Base-by-base conservation (phyloP, 2,329 filamentous ascomycete species). In the Penicillium sp. region DNA sequence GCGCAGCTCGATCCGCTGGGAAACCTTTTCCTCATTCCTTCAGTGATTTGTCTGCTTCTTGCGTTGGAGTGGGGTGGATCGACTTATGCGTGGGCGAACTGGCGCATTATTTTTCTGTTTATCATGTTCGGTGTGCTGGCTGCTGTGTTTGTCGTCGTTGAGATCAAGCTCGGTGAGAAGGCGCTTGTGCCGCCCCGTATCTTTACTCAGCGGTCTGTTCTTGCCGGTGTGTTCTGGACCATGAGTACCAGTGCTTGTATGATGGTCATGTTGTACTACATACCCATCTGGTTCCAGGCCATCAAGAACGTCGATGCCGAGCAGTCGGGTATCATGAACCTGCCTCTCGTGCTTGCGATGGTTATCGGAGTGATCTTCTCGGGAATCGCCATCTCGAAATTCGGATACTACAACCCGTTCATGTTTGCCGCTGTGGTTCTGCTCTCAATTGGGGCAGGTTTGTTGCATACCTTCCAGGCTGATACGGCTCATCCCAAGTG, bases 211-310 rank as follows among this genome's bases (percentile, higher is more conserved):
- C 75, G 81, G 16, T 76, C 70, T 33, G 70, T 79, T 33, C 62
- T 71, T 2, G 56, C 67, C 24, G 68, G 70, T 16, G 54, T 65
- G 3, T 67, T 68, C 53, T 78, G 72, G 65, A 62, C 66, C 1
- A 66, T 75, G 52, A 73, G 78, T 42, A 71, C 74, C n/a, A 72
- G 73, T 22, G 73, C 65, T 6, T 65, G 67, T 16, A 73, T 79
- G 58, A 70, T 74, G 33, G 71, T 76, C 39, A 58, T 78, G 44
- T 62, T 77, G 16, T 78, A 75, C 54, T 78, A 74, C 56, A 55
- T 80, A 1, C 77, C 78, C 0, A 74, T 80, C 52, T 81, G 76
- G 71, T 81, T 81, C 63, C 79, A 82, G 59, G 78, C 76, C 5
- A 74, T 80, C 58, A 75, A 76, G 52, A 73, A 72, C 5, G 71